Evolutionary conservation across 2,329 filamentous ascomycete genomes (phyloP), one percentile per base, ranked within the genome.

Genomic region (Leptographium wingfieldii): DNA sequence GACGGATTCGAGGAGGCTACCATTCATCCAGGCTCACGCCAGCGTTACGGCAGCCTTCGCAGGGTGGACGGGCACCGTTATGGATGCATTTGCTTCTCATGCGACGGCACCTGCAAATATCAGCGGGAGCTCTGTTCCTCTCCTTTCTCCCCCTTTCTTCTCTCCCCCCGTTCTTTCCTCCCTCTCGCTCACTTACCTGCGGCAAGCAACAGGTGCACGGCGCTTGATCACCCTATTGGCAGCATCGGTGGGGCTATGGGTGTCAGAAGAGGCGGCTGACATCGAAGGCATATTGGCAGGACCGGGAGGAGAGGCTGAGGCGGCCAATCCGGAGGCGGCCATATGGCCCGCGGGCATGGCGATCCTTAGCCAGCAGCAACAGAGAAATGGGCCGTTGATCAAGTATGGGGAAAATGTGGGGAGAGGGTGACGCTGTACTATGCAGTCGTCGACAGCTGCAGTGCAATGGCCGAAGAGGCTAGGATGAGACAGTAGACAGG

Each of bases 31-130:
- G 66, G 27, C 68, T 67, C 22, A 79, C 70, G n/a, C 78, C 78
- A 14, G 79, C 76, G 57, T 79, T 75, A 25, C 69, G 67, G 63
- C 80, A 83, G 5, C 77, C 72, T 60, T 78, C 76, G 63, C 80
- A 83, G 11, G 65, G 65, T 22, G 65, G 62, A 31, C 63, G 62
- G 27, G 62, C 64, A 10, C 61, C 58, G 5, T 29, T 51, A 43
- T 67, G 65, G 14, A 67, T 57, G 55, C 65, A 67, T 33, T 67
- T 67, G 62, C 64, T 67, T 25, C 64, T 59, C 64, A 65, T 64
- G 35, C 65, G 65, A 14, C 65, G 64, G 51, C 65, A 67, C 58
- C 65, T 65, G 9, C 19, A 14, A 3, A 16, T 14, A 9, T 49
- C 2, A 49, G n/a, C n/a, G 46, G 9, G 6, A 25, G n/a, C 19